Percentiles rank a stretch among this genome's conserved stretches.
phyloP scores from a whole-genome alignment of 2,329 filamentous ascomycete genomes.

The Colletotrichum kahawae region DNA sequence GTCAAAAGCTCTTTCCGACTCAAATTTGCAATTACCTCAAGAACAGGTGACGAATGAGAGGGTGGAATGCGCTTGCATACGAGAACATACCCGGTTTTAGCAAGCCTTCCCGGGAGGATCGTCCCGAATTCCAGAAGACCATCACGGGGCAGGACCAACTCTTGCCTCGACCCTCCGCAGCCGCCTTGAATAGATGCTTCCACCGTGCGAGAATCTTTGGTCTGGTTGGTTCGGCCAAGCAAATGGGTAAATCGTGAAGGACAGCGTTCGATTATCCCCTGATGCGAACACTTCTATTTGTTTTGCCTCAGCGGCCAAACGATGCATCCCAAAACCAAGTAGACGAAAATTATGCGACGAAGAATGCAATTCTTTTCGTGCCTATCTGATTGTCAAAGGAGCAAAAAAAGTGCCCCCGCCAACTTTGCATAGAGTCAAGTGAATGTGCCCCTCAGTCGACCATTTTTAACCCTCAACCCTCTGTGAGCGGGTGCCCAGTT shows the following conservation, averaged over 20 bases:
- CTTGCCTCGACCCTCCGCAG: background rate
- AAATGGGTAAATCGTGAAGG: background rate
- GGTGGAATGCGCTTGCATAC: background rate
- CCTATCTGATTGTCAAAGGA: background rate
- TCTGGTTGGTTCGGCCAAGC: background rate
- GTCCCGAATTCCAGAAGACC: background rate
- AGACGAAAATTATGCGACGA: fast-evolving
- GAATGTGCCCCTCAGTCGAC: background rate
- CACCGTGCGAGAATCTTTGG: background rate
- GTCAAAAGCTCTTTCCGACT: background rate
- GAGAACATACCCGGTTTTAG: background rate
- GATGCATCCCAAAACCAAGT: background rate
- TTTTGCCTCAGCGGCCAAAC: background rate
- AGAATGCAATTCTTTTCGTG: fast-evolving
- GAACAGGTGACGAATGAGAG: background rate
- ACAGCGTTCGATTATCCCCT: background rate
- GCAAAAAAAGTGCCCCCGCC: background rate
- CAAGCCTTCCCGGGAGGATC: background rate
- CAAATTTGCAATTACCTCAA: background rate
- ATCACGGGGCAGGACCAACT: background rate
- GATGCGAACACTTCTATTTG: background rate
- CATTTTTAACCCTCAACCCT: background rate
- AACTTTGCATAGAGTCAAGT: background rate
- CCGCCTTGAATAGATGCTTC: background rate
- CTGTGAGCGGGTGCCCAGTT: background rate